phyloP scores from a whole-genome alignment of 2,329 filamentous ascomycete species.

The Aspergillus costaricaensis region DNA sequence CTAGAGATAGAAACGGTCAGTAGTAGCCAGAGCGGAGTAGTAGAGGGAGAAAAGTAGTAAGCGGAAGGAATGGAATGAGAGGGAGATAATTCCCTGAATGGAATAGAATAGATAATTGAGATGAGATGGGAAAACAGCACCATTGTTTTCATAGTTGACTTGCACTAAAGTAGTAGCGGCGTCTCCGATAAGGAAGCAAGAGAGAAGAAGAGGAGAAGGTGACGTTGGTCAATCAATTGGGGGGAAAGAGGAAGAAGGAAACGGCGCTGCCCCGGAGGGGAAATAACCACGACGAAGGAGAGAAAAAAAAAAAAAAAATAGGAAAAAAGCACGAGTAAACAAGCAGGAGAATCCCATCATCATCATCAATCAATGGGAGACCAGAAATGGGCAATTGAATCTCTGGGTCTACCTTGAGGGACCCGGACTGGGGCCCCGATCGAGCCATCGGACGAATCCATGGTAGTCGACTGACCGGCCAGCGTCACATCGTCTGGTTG shows the following conservation, averaged over 20 bases:
- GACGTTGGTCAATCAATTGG: conserved; percentile 1
- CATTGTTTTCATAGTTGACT: background rate
- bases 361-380: background rate
- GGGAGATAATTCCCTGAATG: background rate
- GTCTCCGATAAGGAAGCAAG: conserved; percentile 3
- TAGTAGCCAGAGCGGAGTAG: background rate
- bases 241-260: background rate
- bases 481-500: conserved; percentile 39
- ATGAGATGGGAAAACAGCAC: background rate
- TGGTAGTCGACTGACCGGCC: conserved; percentile 18
- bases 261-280: background rate
- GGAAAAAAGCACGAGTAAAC: background rate
- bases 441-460: conserved; percentile 5
- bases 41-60: background rate
- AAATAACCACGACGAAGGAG: conserved; percentile 4
- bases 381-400: background rate
- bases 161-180: background rate
- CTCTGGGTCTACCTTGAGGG: background rate
- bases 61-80: background rate
- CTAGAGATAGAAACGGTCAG: too few relatives aligned
- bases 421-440: background rate
- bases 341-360: background rate
- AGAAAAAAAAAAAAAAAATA: too few relatives aligned
- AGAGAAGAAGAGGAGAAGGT: conserved; percentile 4
- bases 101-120: background rate